Evolutionary conservation across 176 grass and related monocot species (phyloP), one percentile per base, ranked within the genome.

Genomic region (Oryza punctata): DNA sequence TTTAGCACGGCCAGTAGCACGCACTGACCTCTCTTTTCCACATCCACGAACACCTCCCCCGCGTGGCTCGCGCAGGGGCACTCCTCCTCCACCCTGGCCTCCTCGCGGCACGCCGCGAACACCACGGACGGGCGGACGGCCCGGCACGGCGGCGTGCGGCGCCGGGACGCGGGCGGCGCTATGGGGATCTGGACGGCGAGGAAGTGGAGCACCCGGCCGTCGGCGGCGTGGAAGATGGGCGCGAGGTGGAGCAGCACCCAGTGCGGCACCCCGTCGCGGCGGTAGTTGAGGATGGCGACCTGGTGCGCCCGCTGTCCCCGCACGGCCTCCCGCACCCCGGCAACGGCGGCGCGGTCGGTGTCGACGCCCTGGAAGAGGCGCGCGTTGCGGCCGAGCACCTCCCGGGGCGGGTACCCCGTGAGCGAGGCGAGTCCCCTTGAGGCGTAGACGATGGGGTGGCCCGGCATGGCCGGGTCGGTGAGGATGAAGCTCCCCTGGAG

Each of bases 401-500:
- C 93, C 7, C 79, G 81, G 35, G 26, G 23, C 33, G 82, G 27
- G 78, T 96, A 96, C 2, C 93, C 91, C 2, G 93, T 90, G 81
- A 96, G 89, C 26, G 79, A 7, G 14, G 91, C 73, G 72, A 94
- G 92, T 12, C 89, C 84, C 10, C 84, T 69, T 10, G 93, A 96
- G 29, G 93, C 96, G 84, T 92, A 99, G 10, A 96, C 96, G 86
- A 99, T 96, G 40, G 96, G 96, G 78, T 99, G 96, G 59, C 91
- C 96, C 18, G 85, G 70, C 9, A 99, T 88, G 43, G 85, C 72
- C 1, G 96, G 96, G 81, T 99, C 96, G 6, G 93, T 99, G 65
- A 99, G 89, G 76, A 99, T 80, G 80, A 99, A 99, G 77, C 89
- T 85, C 44, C 85, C 87, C 21, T 47, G 44, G 8, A 96, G 86